phyloP scores from a whole-genome alignment of 371 early-diverging fungal genomes.

The Rhizopus delemar region DNA sequence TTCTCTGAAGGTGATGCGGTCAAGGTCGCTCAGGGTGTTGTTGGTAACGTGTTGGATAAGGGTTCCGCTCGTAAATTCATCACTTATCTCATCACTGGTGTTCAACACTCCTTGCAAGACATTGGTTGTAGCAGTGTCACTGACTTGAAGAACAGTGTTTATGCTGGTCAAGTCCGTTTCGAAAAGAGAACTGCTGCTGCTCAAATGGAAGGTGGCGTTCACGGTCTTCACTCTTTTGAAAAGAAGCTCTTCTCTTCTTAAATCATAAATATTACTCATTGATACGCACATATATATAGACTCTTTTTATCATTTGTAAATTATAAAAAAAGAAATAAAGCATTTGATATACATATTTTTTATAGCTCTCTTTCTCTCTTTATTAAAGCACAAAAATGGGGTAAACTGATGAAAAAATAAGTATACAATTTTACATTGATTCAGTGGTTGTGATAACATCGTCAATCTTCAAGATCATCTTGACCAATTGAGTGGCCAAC shows the following conservation, averaged over 20 bases:
- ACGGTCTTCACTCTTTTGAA: conserved; percentile 88
- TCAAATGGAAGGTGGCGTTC: conserved; percentile 96
- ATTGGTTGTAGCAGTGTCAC: conserved; percentile 78
- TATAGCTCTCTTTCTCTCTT: background rate
- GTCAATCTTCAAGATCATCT: conserved; percentile 97
- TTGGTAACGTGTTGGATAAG: conserved; percentile 95
- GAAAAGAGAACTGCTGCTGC: conserved; percentile 93
- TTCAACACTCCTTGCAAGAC: conserved; percentile 97
- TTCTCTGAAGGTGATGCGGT: conserved; percentile 92
- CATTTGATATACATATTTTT: background rate
- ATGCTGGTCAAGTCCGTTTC: conserved; percentile 79
- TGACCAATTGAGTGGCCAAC: conserved; percentile 98
- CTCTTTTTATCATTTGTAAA: background rate
- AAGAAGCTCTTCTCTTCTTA: conserved; percentile 76
- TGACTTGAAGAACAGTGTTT: conserved; percentile 68
- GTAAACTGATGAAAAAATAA: background rate
- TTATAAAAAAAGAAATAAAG: background rate
- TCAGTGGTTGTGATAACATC: conserved; percentile 77
- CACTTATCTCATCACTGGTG: conserved; percentile 87
- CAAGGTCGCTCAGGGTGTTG: conserved; percentile 98
- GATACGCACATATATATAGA: background rate
- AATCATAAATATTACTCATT: conserved; percentile 2
- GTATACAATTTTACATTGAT: background rate
- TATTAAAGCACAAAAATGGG: background rate
- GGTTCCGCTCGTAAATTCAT: conserved; percentile 92